Evolutionary conservation across 208 protist genomes (phyloP).

Genomic region (Leishmania tarentolae): DNA sequence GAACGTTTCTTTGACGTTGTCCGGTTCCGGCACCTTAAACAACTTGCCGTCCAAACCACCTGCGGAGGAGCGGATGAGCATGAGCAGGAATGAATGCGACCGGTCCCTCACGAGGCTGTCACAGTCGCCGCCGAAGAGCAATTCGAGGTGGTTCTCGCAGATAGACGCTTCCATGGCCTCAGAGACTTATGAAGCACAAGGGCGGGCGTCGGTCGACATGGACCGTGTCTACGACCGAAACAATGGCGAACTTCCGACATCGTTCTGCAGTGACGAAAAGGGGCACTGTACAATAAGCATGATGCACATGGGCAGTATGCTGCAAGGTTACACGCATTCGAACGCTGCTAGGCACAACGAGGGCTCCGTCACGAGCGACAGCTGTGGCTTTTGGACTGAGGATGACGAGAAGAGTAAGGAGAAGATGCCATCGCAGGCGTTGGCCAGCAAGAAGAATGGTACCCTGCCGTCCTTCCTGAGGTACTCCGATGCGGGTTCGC

Average conservation of each 20-base stretch:
- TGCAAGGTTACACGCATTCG: neutral
- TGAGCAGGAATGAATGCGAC: neutral
- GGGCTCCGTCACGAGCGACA: neutral
- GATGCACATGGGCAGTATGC: neutral
- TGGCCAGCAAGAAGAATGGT: slow-evolving; percentile 4
- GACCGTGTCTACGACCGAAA: neutral
- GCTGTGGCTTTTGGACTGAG: slow-evolving; percentile 8
- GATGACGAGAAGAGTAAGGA: slow-evolving; percentile 6
- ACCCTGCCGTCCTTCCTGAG: slow-evolving; percentile 17
- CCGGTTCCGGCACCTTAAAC: slow-evolving; percentile 5
- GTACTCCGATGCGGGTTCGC: slow-evolving; percentile 11
- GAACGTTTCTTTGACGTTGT: slow-evolving; percentile 18
- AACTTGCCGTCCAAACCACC: slow-evolving; percentile 5
- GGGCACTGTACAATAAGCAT: too few species aligned
- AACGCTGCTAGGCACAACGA: neutral
- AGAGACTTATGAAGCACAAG: neutral
- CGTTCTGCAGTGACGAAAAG: neutral
- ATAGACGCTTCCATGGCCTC: slow-evolving; percentile 7
- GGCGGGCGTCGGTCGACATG: neutral
- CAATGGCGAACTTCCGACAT: too few species aligned
- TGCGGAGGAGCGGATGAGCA: neutral
- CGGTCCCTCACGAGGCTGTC: neutral
- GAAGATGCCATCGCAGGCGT: too few species aligned
- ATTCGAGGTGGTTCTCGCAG: slow-evolving; percentile 17
- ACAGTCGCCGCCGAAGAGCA: neutral